Conservation (phyloP, 192 early-diverging fungal genomes). For the Mortierella hygrophila region DNA sequence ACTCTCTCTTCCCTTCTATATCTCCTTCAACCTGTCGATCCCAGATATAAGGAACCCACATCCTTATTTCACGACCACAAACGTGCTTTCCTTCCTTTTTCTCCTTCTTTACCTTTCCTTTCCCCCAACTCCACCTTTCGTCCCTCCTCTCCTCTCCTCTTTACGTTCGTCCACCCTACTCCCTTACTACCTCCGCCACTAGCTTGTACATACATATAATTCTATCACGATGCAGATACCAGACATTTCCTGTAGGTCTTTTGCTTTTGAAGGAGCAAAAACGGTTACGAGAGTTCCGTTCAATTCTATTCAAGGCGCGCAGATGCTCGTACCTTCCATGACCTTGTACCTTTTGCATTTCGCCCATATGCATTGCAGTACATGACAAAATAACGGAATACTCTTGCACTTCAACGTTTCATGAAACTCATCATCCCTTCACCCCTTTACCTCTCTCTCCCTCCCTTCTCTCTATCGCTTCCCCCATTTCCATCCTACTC, state of each 20-base stretch:
- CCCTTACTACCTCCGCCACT: background rate
- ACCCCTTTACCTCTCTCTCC: background rate
- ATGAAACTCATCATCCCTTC: background rate
- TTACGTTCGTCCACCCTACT: background rate
- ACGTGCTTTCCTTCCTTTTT: background rate
- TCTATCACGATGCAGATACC: background rate
- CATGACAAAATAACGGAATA: background rate
- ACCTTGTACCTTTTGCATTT: background rate
- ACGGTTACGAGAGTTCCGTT: background rate
- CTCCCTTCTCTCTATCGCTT: background rate
- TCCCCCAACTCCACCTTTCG: background rate
- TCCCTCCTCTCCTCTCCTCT: background rate
- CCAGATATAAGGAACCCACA: too few relatives aligned
- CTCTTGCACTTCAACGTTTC: background rate
- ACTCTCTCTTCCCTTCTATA: background rate
- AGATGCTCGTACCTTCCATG: background rate
- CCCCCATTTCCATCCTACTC: background rate
- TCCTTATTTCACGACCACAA: background rate
- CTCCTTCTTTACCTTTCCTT: background rate
- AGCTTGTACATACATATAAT: background rate
- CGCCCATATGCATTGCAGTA: background rate
- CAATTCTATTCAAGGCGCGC: background rate
- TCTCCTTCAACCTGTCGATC: too few relatives aligned
- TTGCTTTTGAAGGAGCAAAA: background rate
- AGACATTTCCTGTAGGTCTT: background rate